These are phyloP conservation scores for Aspergillus fumigatus DNA, from an alignment of 2,329 filamentous ascomycete genomes.

Conservation along the genomic window DNA sequence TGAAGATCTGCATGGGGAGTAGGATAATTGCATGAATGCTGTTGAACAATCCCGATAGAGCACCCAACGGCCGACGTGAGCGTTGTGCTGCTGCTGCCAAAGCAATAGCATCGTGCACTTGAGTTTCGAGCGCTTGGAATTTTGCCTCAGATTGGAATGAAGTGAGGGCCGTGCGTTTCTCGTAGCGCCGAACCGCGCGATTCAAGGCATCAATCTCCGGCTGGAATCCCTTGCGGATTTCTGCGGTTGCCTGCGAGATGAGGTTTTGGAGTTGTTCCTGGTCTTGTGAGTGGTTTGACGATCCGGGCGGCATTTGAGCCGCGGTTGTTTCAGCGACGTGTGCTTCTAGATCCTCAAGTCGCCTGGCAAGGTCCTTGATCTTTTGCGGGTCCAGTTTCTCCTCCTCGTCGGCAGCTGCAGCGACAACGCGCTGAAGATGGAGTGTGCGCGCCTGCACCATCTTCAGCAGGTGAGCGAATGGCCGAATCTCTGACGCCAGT, in stretches of 20 bases:
- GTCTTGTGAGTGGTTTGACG: background rate
- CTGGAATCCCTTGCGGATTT: constrained; percentile 63
- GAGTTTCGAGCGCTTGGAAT: constrained; percentile 65
- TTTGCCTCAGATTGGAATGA: constrained; percentile 71
- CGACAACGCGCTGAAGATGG: constrained; percentile 71
- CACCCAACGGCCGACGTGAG: constrained; percentile 16
- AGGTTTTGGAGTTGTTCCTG: constrained; percentile 39
- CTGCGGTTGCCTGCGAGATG: constrained; percentile 40
- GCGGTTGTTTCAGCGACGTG: constrained; percentile 43
- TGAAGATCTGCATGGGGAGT: constrained; percentile 31
- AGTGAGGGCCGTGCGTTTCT: constrained; percentile 77
- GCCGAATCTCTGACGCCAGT: constrained; percentile 78
- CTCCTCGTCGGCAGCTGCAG: constrained; percentile 28
- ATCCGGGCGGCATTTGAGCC: constrained; percentile 16
- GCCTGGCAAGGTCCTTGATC: constrained; percentile 56
- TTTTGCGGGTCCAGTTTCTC: constrained; percentile 23
- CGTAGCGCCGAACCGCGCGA: constrained; percentile 82
- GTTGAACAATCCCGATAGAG: constrained; percentile 30
- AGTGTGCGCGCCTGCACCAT: constrained; percentile 75
- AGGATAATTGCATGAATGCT: constrained; percentile 33
- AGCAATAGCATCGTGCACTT: constrained; percentile 71
- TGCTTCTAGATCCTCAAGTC: constrained; percentile 66
- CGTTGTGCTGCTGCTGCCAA: constrained; percentile 68
- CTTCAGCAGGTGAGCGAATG: constrained; percentile 74
- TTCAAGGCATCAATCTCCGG: constrained; percentile 85